Evolutionary conservation across 1,139 yeast genomes (phyloP).

Genomic region (Suhomyces choctaworum): DNA sequence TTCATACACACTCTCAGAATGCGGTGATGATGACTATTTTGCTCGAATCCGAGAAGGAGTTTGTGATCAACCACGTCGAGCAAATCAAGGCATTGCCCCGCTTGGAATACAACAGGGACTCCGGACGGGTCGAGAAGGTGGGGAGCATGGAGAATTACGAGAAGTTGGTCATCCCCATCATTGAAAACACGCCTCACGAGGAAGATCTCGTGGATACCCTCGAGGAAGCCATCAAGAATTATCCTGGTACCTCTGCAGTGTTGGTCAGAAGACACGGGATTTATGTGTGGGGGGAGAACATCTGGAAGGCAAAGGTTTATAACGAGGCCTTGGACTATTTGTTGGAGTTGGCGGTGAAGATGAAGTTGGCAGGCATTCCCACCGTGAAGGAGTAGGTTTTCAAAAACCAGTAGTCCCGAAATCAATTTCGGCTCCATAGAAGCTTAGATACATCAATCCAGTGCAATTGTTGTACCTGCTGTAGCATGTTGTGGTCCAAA

Average conservation of each 20-base stretch:
- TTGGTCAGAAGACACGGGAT: constrained; percentile 92
- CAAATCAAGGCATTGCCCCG: constrained; percentile 89
- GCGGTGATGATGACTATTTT: constrained; percentile 82
- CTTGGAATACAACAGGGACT: constrained; percentile 28
- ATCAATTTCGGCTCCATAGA: too few species aligned
- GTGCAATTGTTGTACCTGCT: too few species aligned
- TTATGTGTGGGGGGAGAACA: constrained; percentile 91
- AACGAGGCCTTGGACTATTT: constrained; percentile 92
- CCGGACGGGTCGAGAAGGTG: constrained; percentile 54
- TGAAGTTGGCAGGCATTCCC: constrained; percentile 64
- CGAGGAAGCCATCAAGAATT: constrained; percentile 59
- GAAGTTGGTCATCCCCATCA: constrained; percentile 79
- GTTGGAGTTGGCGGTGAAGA: constrained; percentile 79
- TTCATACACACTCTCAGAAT: constrained; percentile 88
- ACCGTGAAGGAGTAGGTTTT: constrained; percentile 24
- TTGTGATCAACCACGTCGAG: constrained; percentile 77
- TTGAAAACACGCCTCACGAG: constrained; percentile 87
- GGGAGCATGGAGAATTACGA: constrained; percentile 76
- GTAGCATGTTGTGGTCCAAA: too few species aligned
- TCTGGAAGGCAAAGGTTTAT: constrained; percentile 90
- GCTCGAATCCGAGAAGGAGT: constrained; percentile 60
- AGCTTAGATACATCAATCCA: too few species aligned
- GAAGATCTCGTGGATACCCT: constrained; percentile 76
- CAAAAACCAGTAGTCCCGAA: too few species aligned
- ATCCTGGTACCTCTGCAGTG: constrained; percentile 82